Base-by-base conservation (phyloP, 2,329 filamentous ascomycete genomes). In the Allantophomopsis lycopodina region DNA sequence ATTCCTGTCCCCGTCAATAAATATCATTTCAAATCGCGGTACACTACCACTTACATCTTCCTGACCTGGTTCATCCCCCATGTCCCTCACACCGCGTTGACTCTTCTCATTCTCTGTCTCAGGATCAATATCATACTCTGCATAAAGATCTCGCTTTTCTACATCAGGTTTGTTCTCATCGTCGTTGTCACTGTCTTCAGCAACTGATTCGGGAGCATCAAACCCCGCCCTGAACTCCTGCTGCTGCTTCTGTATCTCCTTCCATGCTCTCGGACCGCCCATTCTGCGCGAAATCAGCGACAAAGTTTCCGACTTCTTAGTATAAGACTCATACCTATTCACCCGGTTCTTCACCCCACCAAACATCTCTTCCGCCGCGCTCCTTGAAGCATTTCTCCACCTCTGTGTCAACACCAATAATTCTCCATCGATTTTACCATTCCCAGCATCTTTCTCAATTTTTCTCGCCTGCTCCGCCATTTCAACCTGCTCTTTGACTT, bases 291-390 rank as follows among this genome's bases (percentile, higher is more conserved):
- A n/a, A 37, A 23, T 35, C 12, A 7, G 12, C 36, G 12, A 23
- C 11, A 10, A 10, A 16, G 31, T 14, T 10, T 32, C 21, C 4
- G 8, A 8, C 21, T 5, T 7, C 10, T 14, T 13, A 14, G 14
- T n/a, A 8, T 14, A 7, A 7, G 13, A 7, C 28, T 48, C 46
- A 37, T 44, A 57, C 47, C 69, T 60, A 49, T 73, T 64, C 30
- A 82, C 65, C 40, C 73, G 60, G 53, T 78, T 74, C 45, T 68
- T 67, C 16, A 79, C 73, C 15, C 63, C 59, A 17, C 60, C 64
- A 54, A 80, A 84, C 10, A 83, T 59, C 50, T 82, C 76, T 47
- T 85, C 80, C 1, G 80, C 80, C 6, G 76, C 79, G 37, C 66
- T 60, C 45, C 77, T 66, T 43, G 71, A 73, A 14, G 74, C 71